These are phyloP conservation scores for Kodamaea sp. DNA, from an alignment of 1,139 yeast genomes.

Conservation along the genomic window DNA sequence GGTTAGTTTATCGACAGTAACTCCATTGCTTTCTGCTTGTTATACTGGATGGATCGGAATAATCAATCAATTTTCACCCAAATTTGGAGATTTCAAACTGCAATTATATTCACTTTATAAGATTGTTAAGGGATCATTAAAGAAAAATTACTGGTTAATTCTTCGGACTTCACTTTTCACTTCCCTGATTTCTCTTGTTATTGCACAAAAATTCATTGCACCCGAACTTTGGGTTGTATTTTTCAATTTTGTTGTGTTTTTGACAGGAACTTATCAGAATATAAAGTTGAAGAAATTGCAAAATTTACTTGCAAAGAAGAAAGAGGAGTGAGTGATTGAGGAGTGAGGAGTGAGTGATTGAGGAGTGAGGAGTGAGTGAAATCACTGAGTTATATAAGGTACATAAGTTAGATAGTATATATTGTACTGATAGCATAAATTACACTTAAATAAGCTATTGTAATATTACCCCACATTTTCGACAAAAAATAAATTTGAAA, in stretches of 20 bases:
- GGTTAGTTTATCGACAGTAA: conserved; percentile 56
- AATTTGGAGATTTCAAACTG: conserved; percentile 9
- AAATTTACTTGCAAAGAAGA: conserved; percentile 13
- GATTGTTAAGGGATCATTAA: conserved; percentile 37
- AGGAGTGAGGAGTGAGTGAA: too few species aligned
- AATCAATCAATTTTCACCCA: conserved; percentile 32
- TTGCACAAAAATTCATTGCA: conserved; percentile 72
- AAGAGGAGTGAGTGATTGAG: too few species aligned
- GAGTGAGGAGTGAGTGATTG: too few species aligned
- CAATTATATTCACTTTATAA: conserved; percentile 21
- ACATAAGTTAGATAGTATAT: background rate
- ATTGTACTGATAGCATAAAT: too few species aligned
- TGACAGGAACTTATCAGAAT: conserved; percentile 77
- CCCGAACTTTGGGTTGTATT: conserved; percentile 85
- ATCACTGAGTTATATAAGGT: conserved; percentile 1
- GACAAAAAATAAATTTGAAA: background rate
- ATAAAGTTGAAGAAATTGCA: conserved; percentile 53
- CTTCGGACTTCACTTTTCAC: conserved; percentile 62
- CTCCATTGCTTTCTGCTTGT: conserved; percentile 58
- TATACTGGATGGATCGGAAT: conserved; percentile 56
- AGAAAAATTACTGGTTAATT: conserved; percentile 52
- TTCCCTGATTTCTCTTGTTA: conserved; percentile 55
- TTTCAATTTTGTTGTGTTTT: conserved; percentile 68
- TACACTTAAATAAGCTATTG: too few species aligned
- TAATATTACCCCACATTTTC: background rate